Base-by-base conservation (phyloP, 202 grass and related monocot species). In the Panicum hallii region DNA sequence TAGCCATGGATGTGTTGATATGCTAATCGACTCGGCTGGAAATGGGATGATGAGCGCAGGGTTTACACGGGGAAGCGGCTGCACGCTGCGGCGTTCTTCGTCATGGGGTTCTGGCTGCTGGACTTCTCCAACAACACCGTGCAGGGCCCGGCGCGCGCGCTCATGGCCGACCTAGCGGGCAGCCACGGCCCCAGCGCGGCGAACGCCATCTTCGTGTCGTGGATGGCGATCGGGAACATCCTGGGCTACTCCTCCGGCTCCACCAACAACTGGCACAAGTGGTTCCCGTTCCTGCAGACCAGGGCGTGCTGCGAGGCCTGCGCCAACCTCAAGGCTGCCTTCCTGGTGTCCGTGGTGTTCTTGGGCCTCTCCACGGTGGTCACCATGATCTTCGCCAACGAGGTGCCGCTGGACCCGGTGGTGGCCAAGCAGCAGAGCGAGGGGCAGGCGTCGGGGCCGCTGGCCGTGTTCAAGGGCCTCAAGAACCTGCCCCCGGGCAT, bases 261-360 rank as follows among this genome's bases (percentile, higher is more conserved):
- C 11, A 97, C 79, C 2, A 61, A 90, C 57, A 40, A 82, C 17
- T 97, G 92, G 92, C 92, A 97, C 77, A 79, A 82, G 87, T 95
- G 95, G 95, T 95, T 98, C 83, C 92, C 95, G 6, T 93, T 93
- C 54, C 89, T 98, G 20, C 70, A 88, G 78, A 90, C 95, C n/a
- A 80, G 73, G 63, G 92, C 90, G 12, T 98, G 95, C 67, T 95
- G 95, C 45, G 91, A 98, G 78, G 85, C 90, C 17, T 98, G 95
- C 77, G 91, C 95, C 11, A 93, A 95, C 77, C 89, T 98, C 73
- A 98, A 98, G 83, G 95, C 87, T 11, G 95, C 95, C 20, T 98
- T 98, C 89, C 89, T 98, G 23, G 65, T 93, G 38, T 91, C 95
- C 32, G 90, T 98, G 70, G 70, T 93, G 56, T 86, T 98, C 34